phyloP scores from a whole-genome alignment of 208 protist genomes.

The Strigomonas oncopelti region DNA sequence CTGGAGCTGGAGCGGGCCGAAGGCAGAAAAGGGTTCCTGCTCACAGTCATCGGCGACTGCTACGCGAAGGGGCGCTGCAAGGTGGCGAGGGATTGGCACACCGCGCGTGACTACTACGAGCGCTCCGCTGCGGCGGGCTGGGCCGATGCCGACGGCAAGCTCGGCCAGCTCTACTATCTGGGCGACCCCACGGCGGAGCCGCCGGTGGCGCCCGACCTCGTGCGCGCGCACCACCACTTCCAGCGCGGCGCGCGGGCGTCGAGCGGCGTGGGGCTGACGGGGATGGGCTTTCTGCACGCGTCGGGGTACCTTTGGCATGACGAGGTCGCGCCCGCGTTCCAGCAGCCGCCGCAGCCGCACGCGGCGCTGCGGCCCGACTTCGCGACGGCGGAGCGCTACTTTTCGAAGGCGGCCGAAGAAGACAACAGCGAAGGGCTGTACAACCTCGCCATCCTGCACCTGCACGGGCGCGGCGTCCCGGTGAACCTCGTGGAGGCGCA shows the following conservation, averaged over 20 bases:
- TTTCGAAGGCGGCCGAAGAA: constrained; percentile 11
- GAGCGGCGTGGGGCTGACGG: constrained; percentile 71
- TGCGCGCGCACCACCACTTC: constrained; percentile 58
- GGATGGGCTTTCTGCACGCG: constrained; percentile 75
- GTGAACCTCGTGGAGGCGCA: constrained; percentile 30
- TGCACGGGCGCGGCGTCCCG: constrained; percentile 58
- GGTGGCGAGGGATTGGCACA: constrained; percentile 38
- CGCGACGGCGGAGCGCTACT: constrained; percentile 45
- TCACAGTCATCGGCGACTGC: not conserved
- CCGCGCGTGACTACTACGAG: constrained; percentile 40
- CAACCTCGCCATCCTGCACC: constrained; percentile 75
- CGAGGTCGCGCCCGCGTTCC: constrained; percentile 13
- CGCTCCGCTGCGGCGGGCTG: constrained; percentile 31
- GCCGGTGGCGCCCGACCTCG: constrained; percentile 47
- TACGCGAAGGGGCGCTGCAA: constrained; percentile 10
- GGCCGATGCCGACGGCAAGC: constrained; percentile 34
- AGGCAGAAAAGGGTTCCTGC: not conserved
- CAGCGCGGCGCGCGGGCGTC: constrained; percentile 27
- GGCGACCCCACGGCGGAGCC: constrained; percentile 36
- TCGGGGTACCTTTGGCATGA: constrained; percentile 58
- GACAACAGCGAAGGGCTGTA: constrained; percentile 51
- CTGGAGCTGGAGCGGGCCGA: not conserved
- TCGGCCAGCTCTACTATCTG: constrained; percentile 70
- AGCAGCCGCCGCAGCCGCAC: not conserved
- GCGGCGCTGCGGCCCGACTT: constrained; percentile 36